Percentiles rank a stretch among this genome's conserved stretches.
These are phyloP conservation scores for Aspergillus awamori DNA, from an alignment of 2,329 filamentous ascomycete genomes.

Conservation along the genomic window DNA sequence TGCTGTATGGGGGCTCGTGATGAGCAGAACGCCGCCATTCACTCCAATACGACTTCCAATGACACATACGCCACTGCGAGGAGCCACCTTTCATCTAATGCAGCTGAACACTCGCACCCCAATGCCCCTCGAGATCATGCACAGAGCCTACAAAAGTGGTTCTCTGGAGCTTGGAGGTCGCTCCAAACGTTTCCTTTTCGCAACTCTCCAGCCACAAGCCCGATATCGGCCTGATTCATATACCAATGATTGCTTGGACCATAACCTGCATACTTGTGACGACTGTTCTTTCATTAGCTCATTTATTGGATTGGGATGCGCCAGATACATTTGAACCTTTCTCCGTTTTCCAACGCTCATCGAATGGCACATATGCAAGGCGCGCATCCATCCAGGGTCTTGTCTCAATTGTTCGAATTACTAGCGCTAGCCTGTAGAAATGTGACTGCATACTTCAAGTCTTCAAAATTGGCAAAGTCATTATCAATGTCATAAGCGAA, in stretches of 20 bases:
- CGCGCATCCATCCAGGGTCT: background rate
- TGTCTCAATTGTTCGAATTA: background rate
- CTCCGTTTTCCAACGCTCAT: background rate
- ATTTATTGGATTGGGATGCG: background rate
- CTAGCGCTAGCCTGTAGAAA: background rate
- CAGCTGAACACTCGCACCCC: background rate
- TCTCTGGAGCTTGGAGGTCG: background rate
- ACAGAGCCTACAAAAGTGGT: background rate
- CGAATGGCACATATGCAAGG: background rate
- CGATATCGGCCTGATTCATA: background rate
- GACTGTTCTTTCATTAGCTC: background rate
- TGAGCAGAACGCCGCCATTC: constrained; percentile 7
- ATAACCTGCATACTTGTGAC: background rate
- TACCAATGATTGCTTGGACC: background rate
- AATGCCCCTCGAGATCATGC: background rate
- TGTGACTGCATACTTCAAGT: background rate
- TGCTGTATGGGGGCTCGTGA: constrained; percentile 11
- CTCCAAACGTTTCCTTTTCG: constrained; percentile 1
- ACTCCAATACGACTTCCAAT: constrained; percentile 16
- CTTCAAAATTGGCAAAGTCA: background rate
- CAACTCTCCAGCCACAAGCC: background rate
- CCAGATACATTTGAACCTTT: background rate
- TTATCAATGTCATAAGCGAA: background rate
- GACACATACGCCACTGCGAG: constrained; percentile 22
- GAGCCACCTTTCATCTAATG: constrained; percentile 3